Evolutionary conservation across 495 filamentous ascomycete species (phyloP).

Genomic region (Tuber microsphaerosporum): DNA sequence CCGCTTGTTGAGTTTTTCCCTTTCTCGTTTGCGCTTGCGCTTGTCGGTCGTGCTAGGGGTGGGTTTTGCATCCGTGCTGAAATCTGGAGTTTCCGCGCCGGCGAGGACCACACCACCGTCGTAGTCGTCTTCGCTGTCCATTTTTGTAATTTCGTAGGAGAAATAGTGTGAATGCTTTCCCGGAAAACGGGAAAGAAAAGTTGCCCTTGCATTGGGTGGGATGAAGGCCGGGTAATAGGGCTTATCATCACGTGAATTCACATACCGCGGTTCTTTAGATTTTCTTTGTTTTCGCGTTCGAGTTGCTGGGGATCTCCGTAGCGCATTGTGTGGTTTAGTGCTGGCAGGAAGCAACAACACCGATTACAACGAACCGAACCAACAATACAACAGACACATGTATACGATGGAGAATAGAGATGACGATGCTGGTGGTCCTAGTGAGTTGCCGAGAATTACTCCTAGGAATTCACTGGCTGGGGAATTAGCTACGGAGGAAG

Average conservation of each 20-base stretch:
- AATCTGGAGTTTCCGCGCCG: neutral
- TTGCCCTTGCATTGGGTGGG: neutral
- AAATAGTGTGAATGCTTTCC: neutral
- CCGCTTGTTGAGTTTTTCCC: slow-evolving; percentile 46
- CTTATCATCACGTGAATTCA: neutral
- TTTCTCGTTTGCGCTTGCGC: slow-evolving; percentile 50
- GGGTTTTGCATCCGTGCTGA: neutral
- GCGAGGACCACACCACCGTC: slow-evolving; percentile 25
- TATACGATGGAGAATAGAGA: neutral
- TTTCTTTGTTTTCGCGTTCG: neutral
- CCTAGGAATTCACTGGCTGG: neutral
- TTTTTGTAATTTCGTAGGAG: slow-evolving; percentile 7
- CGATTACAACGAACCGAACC: neutral
- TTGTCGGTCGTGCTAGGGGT: slow-evolving; percentile 17
- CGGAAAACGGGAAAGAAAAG: neutral
- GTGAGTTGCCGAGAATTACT: neutral
- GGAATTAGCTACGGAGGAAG: slow-evolving; percentile 6
- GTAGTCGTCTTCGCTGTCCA: slow-evolving; percentile 35
- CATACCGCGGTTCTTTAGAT: neutral
- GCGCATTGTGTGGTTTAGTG: neutral
- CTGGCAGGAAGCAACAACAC: neutral
- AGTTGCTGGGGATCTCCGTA: neutral
- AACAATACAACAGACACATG: neutral
- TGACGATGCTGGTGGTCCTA: neutral
- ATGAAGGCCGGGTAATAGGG: neutral